Base-by-base conservation (phyloP, 2,329 filamentous ascomycete species). In the Fusarium sp. region DNA sequence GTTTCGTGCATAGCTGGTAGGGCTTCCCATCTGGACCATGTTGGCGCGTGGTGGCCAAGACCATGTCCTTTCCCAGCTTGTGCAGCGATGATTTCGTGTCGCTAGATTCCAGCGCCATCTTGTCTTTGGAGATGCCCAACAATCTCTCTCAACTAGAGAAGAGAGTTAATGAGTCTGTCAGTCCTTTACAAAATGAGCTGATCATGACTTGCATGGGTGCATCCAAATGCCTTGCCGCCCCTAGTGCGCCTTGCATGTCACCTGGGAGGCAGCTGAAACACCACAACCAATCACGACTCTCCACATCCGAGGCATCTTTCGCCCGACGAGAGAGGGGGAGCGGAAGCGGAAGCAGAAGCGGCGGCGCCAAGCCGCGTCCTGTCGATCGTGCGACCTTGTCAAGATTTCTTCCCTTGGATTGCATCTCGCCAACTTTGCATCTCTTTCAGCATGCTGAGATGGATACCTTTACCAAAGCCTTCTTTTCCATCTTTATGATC, bases 401-500 rank as follows among this genome's bases (percentile, higher is more conserved):
- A 6, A 12, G 7, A 27, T 28, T 10, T 46, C 12, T 46, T 46
- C 43, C 23, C 23, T 23, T 28, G 7, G 8, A 11, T 46, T 30
- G 8, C 18, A 13, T 13, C 18, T 15, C 10, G 10, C 27, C 41
- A 28, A 16, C 23, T 15, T 46, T 23, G 11, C 43, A 6, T 9
- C 8, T 5, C 15, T 11, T 11, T 12, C 44, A 47, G 27, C 44
- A 18, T 4, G 30, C 31, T 7, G 11, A 30, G 50, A 67, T 67
- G 65, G 10, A 67, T 40, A 41, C 51, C 27, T 15, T 66, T 3
- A 63, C 65, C 15, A 12, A 57, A 57, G 62, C 64, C 0, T 66
- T 57, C 12, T 66, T 66, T 27, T 66, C 62, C 0, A 66, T 66
- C 13, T 66, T 66, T 16, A 57, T 66, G 16, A 62, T 66, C 31